Evolutionary conservation across 2,329 filamentous ascomycete genomes (phyloP), one percentile per base, ranked within the genome.

Genomic region (Apiospora aurea): DNA sequence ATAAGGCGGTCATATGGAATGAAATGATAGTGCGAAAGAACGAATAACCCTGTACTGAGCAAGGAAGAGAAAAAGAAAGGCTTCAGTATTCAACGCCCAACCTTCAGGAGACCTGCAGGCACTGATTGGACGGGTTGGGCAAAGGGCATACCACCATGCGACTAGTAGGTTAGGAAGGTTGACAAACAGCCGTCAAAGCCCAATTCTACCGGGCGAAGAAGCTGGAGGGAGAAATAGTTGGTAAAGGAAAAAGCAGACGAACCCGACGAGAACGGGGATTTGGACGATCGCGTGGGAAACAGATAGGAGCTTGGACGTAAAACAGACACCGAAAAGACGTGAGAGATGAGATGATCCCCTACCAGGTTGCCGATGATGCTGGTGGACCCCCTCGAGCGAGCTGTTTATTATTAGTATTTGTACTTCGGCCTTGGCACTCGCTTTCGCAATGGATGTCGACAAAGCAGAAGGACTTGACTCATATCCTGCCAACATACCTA

Each of bases 261-360:
- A 11, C 34, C 21, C 34, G 57, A 41, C 24, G 57, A 64, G 57
- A 64, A 64, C 13, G 57, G 57, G 34, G 57, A 64, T 41, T 41
- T 64, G 10, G 57, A 64, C 57, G 57, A 64, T 64, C 57, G 57
- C 18, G 57, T 41, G 57, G 57, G 34, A 64, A 64, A 41, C 21
- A n/a, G 46, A 43, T 34, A 57, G 34, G 34, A 64, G 57, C 57
- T 64, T 64, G 57, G 57, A 64, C 57, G 34, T 41, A 64, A 64
- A 41, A n/a, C 16, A 41, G 57, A 38, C 57, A 41, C 53, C 29
- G 43, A 11, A 29, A n/a, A 34, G 29, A n/a, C 29, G 57, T 41
- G 57, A 41, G 29, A 41, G 57, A 64, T 64, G 57, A 64, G 57
- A 64, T 64, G 57, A 64, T 41, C 57, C 34, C 34, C 57, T 41